phyloP scores from a whole-genome alignment of 2,329 filamentous ascomycete genomes.

The Fusarium sacchari region DNA sequence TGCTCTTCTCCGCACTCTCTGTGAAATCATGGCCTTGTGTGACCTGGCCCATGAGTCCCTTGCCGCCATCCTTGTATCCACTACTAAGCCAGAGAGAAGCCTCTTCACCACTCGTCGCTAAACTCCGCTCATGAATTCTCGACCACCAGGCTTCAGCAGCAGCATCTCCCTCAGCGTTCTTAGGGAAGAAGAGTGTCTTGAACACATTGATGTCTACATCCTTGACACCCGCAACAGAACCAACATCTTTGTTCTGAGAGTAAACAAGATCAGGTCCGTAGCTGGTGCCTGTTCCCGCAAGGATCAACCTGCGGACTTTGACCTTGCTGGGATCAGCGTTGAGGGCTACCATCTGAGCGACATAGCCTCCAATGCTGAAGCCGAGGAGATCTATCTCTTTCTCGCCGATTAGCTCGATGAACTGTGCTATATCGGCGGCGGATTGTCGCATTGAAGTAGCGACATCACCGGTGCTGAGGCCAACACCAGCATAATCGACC shows the following conservation, averaged over 20 bases:
- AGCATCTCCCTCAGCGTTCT: neutral
- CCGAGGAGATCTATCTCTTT: neutral
- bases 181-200: slow-evolving; percentile 7
- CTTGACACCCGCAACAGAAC: neutral
- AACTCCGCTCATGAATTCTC: neutral
- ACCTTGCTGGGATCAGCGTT: neutral
- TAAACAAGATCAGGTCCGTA: neutral
- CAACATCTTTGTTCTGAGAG: neutral
- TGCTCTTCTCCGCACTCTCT: neutral
- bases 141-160: slow-evolving; percentile 6
- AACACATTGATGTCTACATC: neutral
- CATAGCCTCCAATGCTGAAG: neutral
- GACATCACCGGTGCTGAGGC: neutral
- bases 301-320: neutral
- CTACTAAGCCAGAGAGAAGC: neutral
- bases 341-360: slow-evolving; percentile 7
- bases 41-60: neutral
- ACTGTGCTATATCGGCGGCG: neutral
- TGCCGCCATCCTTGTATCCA: neutral
- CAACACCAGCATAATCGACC: slow-evolving; percentile 3
- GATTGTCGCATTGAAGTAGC: neutral
- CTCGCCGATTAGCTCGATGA: neutral
- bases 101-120: neutral
- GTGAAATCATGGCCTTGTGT: neutral
- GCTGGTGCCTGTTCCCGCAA: neutral